Base-by-base conservation (phyloP, 306 rosid genomes). In the Quercus variabilis region DNA sequence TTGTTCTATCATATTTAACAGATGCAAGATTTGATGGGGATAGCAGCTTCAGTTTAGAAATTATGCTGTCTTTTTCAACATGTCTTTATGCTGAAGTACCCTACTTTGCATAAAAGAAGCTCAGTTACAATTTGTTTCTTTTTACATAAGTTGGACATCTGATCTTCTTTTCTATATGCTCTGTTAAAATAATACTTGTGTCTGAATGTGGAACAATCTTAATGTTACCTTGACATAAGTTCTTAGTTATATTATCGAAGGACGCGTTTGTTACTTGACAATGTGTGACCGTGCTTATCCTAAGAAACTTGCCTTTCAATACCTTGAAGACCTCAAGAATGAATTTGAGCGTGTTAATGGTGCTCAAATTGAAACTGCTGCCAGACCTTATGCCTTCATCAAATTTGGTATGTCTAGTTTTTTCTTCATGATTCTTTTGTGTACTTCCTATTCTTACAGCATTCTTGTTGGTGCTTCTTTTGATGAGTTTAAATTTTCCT, bases 251-350 rank as follows among this genome's bases (percentile, higher is more conserved):
- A 88, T 96, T 15, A 93, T 93, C 31, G 98, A 96, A 90, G 99
- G 98, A 76, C 90, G 94, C 28, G 99, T 96, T 35, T 96, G 99
- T 86, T 96, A 96, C 86, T 88, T 96, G 93, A 93, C 98, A 73
- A 93, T 96, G 98, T 96, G 99, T 46, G 99, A 96, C 79, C 97
- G 97, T 33, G 94, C 97, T 33, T 96, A 96, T 83, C 99, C 99
- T 52, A 96, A 96, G 92, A 96, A 96, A 91, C 93, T 96, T 79
- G 99, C 99, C 76, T 96, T 90, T 85, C 99, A 96, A 84, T 96
- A 96, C 88, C 97, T 96, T 82, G 99, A 96, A 89, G 99, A 96
- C 62, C 97, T 96, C 74, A 91, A 90, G 84, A 93, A 93, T 58
- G 99, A 96, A 81, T 96, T 96, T 87, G 99, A 96, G 86, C 99